Percentiles rank a stretch among this genome's conserved stretches.
Conservation (phyloP, 371 early-diverging fungal species). For the Conidiobolus incongruus region DNA sequence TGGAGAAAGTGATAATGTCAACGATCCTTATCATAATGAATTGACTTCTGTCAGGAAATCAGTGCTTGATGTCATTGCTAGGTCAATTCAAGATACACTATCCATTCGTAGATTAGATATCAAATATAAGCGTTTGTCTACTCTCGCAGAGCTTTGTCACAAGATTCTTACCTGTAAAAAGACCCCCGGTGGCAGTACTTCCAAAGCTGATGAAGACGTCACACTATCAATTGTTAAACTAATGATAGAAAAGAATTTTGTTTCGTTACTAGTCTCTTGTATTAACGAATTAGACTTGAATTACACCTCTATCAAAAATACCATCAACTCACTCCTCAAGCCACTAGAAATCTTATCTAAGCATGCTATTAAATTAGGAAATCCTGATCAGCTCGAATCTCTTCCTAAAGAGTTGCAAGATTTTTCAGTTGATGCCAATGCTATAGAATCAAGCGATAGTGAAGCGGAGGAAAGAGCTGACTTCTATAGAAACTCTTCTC, state of each 20-base stretch:
- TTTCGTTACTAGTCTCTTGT: conserved; percentile 48
- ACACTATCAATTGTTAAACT: conserved; percentile 40
- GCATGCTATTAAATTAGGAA: conserved; percentile 59
- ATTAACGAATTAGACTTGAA: conserved; percentile 72
- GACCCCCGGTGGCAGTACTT: conserved; percentile 11
- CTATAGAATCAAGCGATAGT: conserved; percentile 11
- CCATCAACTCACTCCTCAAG: conserved; percentile 53
- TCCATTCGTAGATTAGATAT: conserved; percentile 22
- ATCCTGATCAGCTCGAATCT: conserved; percentile 4
- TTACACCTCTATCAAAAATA: conserved; percentile 53
- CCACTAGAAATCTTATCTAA: conserved; percentile 76
- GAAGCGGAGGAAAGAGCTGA: conserved; percentile 58
- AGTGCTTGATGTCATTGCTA: conserved; percentile 32
- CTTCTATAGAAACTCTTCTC: conserved; percentile 68
- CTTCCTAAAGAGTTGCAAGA: conserved; percentile 7
- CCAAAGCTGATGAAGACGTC: conserved; percentile 23
- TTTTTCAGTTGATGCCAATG: too few relatives aligned
- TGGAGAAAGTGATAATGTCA: conserved; percentile 9
- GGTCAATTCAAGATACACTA: conserved; percentile 33
- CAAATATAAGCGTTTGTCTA: conserved; percentile 41
- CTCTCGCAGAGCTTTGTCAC: conserved; percentile 45
- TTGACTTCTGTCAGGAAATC: conserved; percentile 35
- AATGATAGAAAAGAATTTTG: conserved; percentile 80
- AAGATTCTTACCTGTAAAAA: conserved; percentile 23
- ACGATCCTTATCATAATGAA: conserved; percentile 23